Evolutionary conservation across 805 yeast species (phyloP).

Genomic region (Danielia oregonensis): DNA sequence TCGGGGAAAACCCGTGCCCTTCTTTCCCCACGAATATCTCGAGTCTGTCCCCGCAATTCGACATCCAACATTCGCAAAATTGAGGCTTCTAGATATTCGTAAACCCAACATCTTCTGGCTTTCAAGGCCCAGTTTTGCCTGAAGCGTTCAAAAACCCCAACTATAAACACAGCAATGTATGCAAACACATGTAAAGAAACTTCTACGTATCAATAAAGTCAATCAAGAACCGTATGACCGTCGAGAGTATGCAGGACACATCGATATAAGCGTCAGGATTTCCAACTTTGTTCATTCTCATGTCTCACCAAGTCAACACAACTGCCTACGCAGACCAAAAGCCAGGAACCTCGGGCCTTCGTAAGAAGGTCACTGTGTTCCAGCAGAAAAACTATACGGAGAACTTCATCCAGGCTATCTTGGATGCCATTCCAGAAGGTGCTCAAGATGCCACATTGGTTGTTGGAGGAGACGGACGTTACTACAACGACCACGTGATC

Average conservation of each 20-base stretch:
- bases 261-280: neutral
- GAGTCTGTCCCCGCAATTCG: no score
- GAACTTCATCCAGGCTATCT: conserved; percentile 85
- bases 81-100: no score
- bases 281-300: conserved; percentile 6
- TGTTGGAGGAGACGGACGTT: conserved; percentile 97
- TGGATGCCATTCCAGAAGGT: conserved; percentile 90
- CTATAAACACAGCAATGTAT: no score
- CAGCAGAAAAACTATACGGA: conserved; percentile 80
- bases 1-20: no score
- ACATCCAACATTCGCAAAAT: no score
- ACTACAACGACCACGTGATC: conserved; percentile 77
- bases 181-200: no score
- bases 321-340: conserved; percentile 85
- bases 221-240: no score
- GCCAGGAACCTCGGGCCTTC: conserved; percentile 96
- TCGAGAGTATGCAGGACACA: conserved; percentile 1
- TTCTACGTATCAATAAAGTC: no score
- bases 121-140: no score
- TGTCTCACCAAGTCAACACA: conserved; percentile 45
- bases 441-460: conserved; percentile 69
- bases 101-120: no score
- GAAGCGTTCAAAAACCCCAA: no score
- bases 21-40: no score
- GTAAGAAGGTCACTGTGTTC: conserved; percentile 87